phyloP scores from a whole-genome alignment of 1,284 basidiomycete genomes.

The Tetrapyrgos nigripes region DNA sequence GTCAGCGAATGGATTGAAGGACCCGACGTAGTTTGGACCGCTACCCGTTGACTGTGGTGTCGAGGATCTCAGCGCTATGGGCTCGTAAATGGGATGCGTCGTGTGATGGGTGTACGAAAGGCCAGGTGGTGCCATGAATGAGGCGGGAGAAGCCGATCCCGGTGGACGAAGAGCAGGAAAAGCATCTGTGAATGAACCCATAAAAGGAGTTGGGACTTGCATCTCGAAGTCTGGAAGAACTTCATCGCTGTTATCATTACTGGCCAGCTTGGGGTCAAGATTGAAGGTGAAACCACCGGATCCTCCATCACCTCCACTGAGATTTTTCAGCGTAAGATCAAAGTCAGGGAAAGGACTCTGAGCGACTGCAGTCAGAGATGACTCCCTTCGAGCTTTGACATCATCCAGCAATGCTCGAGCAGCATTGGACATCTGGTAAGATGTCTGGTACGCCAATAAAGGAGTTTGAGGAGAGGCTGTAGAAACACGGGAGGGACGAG shows the following conservation, averaged over 20 bases:
- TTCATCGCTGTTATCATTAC: constrained; percentile 48
- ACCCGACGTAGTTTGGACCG: constrained; percentile 67
- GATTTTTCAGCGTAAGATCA: constrained; percentile 76
- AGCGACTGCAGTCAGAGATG: constrained; percentile 47
- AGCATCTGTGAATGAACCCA: constrained; percentile 66
- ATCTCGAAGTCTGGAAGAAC: constrained; percentile 59
- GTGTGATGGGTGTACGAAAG: constrained; percentile 53
- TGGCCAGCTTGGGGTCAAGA: constrained; percentile 76
- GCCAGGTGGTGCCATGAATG: constrained; percentile 58
- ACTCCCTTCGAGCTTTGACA: constrained; percentile 77
- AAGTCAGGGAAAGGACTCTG: constrained; percentile 90
- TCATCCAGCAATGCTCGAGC: constrained; percentile 88
- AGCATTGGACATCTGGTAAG: constrained; percentile 87
- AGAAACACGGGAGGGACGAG: constrained; percentile 54
- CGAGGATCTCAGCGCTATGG: constrained; percentile 43
- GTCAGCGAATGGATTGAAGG: constrained; percentile 82
- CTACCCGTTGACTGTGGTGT: constrained; percentile 47
- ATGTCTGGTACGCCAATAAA: constrained; percentile 60
- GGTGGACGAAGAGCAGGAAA: constrained; percentile 62
- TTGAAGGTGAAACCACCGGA: constrained; percentile 79
- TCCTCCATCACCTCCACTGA: constrained; percentile 62
- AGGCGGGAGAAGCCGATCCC: constrained; percentile 34
- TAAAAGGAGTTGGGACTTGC: constrained; percentile 60
- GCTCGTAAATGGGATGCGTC: constrained; percentile 60
- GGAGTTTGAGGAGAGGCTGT: constrained; percentile 63